Percentiles rank a stretch among this genome's conserved stretches.
phyloP scores from a whole-genome alignment of 768 basidiomycete genomes.

The Mycena vulgaris region DNA sequence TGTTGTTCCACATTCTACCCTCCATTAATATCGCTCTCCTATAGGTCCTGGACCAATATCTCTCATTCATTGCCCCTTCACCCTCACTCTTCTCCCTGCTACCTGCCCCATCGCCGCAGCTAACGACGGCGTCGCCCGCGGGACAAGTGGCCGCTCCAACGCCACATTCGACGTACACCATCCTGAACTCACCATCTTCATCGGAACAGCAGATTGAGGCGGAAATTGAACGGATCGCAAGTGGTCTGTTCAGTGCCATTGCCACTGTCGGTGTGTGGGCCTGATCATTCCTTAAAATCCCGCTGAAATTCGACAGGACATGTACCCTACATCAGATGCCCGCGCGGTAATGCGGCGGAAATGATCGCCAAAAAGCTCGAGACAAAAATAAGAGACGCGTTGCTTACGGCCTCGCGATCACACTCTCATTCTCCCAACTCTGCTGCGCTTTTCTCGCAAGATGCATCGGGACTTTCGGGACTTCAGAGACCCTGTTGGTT shows the following conservation, averaged over 20 bases:
- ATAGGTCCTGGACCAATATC: conserved; percentile 95
- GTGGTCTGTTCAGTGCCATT: conserved; percentile 92
- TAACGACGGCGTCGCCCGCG: conserved; percentile 48
- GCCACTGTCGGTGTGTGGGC: conserved; percentile 83
- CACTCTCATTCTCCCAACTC: conserved; percentile 58
- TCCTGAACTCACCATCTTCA: conserved; percentile 93
- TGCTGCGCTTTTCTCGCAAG: conserved; percentile 82
- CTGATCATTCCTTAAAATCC: background rate
- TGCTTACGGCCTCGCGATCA: conserved; percentile 79
- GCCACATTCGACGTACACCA: conserved; percentile 78
- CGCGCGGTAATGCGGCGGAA: conserved; percentile 97
- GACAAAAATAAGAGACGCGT: conserved; percentile 88
- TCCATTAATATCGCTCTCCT: conserved; percentile 9
- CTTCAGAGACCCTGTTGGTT: conserved; percentile 88
- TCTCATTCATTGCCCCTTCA: conserved; percentile 96
- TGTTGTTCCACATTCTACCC: conserved; percentile 19
- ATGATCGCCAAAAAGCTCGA: conserved; percentile 99
- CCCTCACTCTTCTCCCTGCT: conserved; percentile 93
- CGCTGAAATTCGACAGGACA: conserved; percentile 68
- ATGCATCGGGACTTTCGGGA: conserved; percentile 86
- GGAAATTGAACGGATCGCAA: conserved; percentile 93
- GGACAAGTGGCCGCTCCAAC: conserved; percentile 54
- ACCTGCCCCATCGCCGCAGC: conserved; percentile 63
- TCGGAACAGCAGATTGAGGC: conserved; percentile 93
- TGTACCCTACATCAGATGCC: conserved; percentile 95